A percentile compares a stretch with the other conserved stretches of the same genome.
phyloP scores from a whole-genome alignment of 2,329 filamentous ascomycete genomes.

The Fusarium keratoplasticum region DNA sequence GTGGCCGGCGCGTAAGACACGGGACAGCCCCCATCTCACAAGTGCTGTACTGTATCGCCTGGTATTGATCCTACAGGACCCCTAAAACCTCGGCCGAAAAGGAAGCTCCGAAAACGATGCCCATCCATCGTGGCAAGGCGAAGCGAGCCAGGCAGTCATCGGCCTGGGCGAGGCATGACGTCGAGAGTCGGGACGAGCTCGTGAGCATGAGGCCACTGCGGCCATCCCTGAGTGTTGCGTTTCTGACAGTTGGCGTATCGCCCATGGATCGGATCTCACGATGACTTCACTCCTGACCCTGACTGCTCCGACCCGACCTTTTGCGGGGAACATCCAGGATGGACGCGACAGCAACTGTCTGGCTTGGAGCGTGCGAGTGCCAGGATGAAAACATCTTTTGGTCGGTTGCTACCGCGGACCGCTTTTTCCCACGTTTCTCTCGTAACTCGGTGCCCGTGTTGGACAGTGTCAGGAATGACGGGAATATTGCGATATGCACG shows the following conservation, averaged over 20 bases:
- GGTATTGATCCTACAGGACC: constrained; percentile 12
- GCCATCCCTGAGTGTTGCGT: constrained; percentile 2
- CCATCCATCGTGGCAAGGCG: constrained; percentile 12
- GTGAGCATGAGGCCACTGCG: constrained; percentile 19
- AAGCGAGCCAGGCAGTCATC: constrained; percentile 19
- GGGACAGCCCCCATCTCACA: constrained; percentile 24
- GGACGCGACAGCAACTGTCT: constrained; percentile 15
- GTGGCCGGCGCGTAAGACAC: constrained; percentile 21
- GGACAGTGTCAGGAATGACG: constrained; percentile 34
- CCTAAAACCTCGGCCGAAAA: constrained; percentile 35
- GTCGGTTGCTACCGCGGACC: constrained; percentile 36
- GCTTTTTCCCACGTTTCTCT: constrained; percentile 38
- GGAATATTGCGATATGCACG: constrained; percentile 39
- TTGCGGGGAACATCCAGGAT: constrained; percentile 17
- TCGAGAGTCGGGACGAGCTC: constrained; percentile 15
- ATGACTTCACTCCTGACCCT: constrained; percentile 39
- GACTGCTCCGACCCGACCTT: constrained; percentile 7
- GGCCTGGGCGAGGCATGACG: constrained; percentile 30
- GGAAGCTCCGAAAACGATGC: constrained; percentile 22
- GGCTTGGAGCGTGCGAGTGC: constrained; percentile 6
- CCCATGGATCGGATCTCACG: constrained; percentile 25
- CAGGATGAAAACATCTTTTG: constrained; percentile 18
- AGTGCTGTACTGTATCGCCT: constrained; percentile 2
- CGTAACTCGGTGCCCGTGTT: constrained; percentile 6
- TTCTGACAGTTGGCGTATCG: constrained; percentile 30